Conservation (phyloP, 805 yeast genomes). For the Kuraishia floccosa region DNA sequence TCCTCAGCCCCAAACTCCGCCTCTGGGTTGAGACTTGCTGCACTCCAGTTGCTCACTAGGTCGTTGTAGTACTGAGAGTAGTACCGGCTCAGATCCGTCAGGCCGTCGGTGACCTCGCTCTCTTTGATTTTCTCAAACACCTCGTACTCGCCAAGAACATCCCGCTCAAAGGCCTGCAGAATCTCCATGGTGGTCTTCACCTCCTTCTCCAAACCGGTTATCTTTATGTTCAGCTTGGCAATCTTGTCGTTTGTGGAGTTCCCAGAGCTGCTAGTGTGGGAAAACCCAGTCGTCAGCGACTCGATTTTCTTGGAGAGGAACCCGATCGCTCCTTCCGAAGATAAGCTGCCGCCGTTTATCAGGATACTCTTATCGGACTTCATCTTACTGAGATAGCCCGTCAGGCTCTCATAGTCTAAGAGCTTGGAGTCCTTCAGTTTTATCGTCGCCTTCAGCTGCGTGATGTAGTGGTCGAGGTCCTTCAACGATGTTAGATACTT, state of each 20-base stretch:
- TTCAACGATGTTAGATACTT: slow-evolving; percentile 74
- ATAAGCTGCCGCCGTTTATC: slow-evolving; percentile 21
- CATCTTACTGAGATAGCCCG: slow-evolving; percentile 67
- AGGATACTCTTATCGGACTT: slow-evolving; percentile 41
- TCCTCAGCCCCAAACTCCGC: no score
- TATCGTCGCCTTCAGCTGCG: slow-evolving; percentile 53
- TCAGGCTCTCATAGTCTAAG: slow-evolving; percentile 78
- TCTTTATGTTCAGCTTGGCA: slow-evolving; percentile 25
- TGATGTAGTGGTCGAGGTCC: slow-evolving; percentile 77
- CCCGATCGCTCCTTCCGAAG: slow-evolving; percentile 22
- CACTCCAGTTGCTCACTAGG: slow-evolving; percentile 62
- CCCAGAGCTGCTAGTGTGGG: slow-evolving; percentile 1
- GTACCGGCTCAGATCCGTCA: slow-evolving; percentile 63
- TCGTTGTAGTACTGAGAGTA: slow-evolving; percentile 65
- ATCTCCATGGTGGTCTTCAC: slow-evolving; percentile 28
- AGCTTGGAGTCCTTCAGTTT: slow-evolving; percentile 86
- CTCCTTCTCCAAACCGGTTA: slow-evolving; percentile 32
- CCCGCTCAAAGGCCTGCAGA: slow-evolving; percentile 32
- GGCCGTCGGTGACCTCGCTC: slow-evolving; percentile 60
- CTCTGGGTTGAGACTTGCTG: no score
- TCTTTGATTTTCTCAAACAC: slow-evolving; percentile 76
- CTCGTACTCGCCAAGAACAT: slow-evolving; percentile 37
- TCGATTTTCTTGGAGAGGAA: slow-evolving; percentile 34
- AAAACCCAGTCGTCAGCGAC: slow-evolving; percentile 22
- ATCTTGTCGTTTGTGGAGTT: slow-evolving; percentile 30